Evolutionary conservation across 2,329 filamentous ascomycete species (phyloP).

Genomic region (Fusarium nurragi): DNA sequence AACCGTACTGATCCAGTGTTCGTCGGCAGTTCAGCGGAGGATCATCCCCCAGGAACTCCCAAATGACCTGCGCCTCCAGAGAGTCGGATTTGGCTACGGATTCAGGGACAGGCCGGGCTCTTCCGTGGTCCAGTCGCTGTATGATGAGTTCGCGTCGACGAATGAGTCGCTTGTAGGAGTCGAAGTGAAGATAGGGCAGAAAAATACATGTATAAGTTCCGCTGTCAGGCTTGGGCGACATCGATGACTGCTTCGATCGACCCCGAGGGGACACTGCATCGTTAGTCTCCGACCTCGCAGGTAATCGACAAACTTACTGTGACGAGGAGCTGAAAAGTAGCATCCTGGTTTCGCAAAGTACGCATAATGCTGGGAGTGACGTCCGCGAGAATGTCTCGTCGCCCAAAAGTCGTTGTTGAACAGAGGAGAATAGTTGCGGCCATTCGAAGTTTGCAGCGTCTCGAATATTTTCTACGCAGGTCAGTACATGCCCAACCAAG

Average conservation of each 20-base stretch:
- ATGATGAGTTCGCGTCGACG: conserved; percentile 64
- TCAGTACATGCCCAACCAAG: not conserved
- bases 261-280: conserved; percentile 50
- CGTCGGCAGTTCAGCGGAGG: conserved; percentile 69
- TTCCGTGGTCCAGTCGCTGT: conserved; percentile 61
- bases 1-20: conserved; percentile 71
- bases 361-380: conserved; percentile 60
- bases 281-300: not conserved
- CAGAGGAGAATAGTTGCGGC: conserved; percentile 51
- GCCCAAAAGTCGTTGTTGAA: conserved; percentile 61
- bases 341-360: conserved; percentile 61
- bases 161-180: conserved; percentile 68
- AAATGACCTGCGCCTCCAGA: conserved; percentile 68
- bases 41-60: conserved; percentile 69
- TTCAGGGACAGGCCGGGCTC: conserved; percentile 64
- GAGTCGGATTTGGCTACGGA: conserved; percentile 64
- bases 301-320: conserved; percentile 40
- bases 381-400: conserved; percentile 58
- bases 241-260: conserved; percentile 42
- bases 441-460: conserved; percentile 52
- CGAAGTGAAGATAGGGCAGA: conserved; percentile 70
- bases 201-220: conserved; percentile 60
- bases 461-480: conserved; percentile 55
- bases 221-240: conserved; percentile 44
- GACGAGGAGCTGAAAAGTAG: conserved; percentile 54